A percentile compares a stretch with the other conserved stretches of the same genome.
Evolutionary conservation across 805 yeast species (phyloP).

Genomic region (Ogataea angusta): DNA sequence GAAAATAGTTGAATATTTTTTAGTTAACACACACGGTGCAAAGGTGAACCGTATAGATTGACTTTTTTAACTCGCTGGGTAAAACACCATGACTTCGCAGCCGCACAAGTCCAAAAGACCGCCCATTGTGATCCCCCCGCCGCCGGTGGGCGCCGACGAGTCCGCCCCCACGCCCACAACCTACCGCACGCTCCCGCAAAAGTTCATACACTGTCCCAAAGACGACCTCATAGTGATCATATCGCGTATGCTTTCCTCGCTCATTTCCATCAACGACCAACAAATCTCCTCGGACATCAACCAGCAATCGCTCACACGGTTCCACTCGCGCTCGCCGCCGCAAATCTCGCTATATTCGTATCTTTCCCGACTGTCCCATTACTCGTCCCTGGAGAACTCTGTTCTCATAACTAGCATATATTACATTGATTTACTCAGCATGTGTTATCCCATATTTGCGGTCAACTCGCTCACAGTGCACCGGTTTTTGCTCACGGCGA

Average conservation of each 20-base stretch:
- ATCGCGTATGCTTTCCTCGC: conserved; percentile 73
- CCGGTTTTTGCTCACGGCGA: conserved; percentile 83
- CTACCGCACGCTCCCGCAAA: conserved; percentile 37
- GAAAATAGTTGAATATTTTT: conserved; percentile 1
- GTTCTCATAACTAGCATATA: conserved; percentile 80
- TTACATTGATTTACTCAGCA: conserved; percentile 81
- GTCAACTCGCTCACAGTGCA: conserved; percentile 91
- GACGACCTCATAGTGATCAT: conserved; percentile 70
- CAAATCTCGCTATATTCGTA: conserved; percentile 78
- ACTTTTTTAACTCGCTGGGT: background rate
- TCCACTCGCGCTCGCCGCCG: conserved; percentile 93
- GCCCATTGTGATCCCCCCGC: conserved; percentile 17
- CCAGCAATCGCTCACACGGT: conserved; percentile 63
- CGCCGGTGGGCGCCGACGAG: conserved; percentile 7
- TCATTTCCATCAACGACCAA: conserved; percentile 70
- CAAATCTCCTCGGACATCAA: conserved; percentile 30
- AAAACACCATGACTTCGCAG: conserved; percentile 3
- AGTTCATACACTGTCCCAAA: conserved; percentile 63
- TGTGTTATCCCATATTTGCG: conserved; percentile 74
- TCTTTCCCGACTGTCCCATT: conserved; percentile 70
- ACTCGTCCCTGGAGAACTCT: conserved; percentile 81
- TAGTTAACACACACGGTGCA: conserved; percentile 2
- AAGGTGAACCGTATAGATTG: background rate
- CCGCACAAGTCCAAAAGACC: conserved; percentile 5
- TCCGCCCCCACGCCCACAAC: background rate